Conservation (phyloP, 208 protist species). For the Trichomonas vaginalis region DNA sequence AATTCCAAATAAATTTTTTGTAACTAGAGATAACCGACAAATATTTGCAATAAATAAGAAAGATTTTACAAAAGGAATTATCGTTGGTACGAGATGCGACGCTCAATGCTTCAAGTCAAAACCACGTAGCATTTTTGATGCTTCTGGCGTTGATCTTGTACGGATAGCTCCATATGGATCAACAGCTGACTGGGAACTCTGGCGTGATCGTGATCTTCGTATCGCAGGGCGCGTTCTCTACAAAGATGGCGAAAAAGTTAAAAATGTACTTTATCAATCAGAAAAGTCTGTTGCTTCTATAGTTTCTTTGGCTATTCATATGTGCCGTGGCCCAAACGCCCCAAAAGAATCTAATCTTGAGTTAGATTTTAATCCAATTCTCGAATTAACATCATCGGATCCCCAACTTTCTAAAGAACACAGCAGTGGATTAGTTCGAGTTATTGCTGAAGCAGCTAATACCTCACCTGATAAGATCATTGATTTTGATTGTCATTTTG, state of each 20-base stretch:
- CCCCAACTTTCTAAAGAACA: no score
- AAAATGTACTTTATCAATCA: not conserved
- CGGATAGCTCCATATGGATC: not conserved
- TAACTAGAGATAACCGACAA: not conserved
- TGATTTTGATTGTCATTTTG: not conserved
- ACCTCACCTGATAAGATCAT: not conserved
- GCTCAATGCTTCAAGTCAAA: not conserved
- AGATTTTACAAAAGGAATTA: not conserved
- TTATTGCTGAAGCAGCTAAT: not conserved
- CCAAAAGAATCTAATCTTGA: not conserved
- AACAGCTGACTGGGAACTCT: not conserved
- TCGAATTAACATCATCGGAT: not conserved
- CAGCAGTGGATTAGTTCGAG: not conserved
- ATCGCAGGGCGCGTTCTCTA: not conserved
- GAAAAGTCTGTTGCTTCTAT: not conserved
- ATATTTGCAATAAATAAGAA: not conserved
- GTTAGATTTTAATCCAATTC: not conserved
- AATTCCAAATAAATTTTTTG: not conserved
- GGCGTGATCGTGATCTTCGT: not conserved
- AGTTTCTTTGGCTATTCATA: not conserved
- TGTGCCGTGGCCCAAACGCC: not conserved
- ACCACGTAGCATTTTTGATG: not conserved
- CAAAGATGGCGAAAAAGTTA: not conserved
- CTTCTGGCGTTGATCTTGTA: not conserved
- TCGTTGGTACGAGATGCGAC: not conserved